A percentile compares a stretch with the other conserved stretches of the same genome.
phyloP scores from a whole-genome alignment of 768 basidiomycete species.

The Galerina marginata region DNA sequence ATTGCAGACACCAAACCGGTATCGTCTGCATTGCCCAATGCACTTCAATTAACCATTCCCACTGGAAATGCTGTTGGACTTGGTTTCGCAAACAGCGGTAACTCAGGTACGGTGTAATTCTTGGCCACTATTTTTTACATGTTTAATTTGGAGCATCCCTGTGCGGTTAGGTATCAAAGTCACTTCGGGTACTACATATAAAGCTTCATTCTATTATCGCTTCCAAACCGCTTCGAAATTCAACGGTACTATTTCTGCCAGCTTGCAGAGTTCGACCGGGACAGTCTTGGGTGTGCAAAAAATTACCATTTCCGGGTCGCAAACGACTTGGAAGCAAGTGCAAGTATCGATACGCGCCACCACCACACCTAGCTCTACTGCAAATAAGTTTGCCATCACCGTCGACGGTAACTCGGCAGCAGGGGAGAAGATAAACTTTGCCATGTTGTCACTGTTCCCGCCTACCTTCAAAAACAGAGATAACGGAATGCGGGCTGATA shows the following conservation, averaged over 20 bases:
- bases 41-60: conserved; percentile 56
- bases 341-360: conserved; percentile 45
- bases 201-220: conserved; percentile 63
- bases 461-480: conserved; percentile 65
- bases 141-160: background rate
- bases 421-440: conserved; percentile 57
- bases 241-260: conserved; percentile 44
- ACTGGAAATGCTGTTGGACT: conserved; percentile 40
- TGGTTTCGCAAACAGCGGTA: conserved; percentile 66
- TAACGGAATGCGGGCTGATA: conserved; percentile 67
- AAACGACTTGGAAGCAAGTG: conserved; percentile 57
- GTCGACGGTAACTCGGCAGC: conserved; percentile 46
- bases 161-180: conserved; percentile 56
- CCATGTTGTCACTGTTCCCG: conserved; percentile 69
- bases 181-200: conserved; percentile 55
- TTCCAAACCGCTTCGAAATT: conserved; percentile 53
- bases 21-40: conserved; percentile 66
- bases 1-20: conserved; percentile 56
- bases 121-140: background rate
- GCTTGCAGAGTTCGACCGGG: conserved; percentile 51
- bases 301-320: conserved; percentile 44
- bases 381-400: conserved; percentile 60
- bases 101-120: conserved; percentile 45
- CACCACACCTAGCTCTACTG: conserved; percentile 42
- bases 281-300: conserved; percentile 45